A percentile compares a stretch with the other conserved stretches of the same genome.
phyloP scores from a whole-genome alignment of 345 rosid genomes.

The Theobroma cacao region DNA sequence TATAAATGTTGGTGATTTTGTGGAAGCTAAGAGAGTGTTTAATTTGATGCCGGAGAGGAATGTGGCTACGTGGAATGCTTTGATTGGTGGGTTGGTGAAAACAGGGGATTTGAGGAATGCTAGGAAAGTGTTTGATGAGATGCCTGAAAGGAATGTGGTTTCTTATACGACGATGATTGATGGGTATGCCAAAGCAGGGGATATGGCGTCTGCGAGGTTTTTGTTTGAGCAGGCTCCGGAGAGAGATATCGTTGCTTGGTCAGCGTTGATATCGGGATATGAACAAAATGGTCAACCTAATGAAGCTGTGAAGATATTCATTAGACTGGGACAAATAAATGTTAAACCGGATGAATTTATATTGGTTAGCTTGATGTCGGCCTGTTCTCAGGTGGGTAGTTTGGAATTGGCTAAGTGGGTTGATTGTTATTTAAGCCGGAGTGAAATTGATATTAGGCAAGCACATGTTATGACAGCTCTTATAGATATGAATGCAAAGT shows the following conservation, averaged over 20 bases:
- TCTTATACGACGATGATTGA: constrained; percentile 83
- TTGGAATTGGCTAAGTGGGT: constrained; percentile 56
- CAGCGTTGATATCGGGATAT: constrained; percentile 41
- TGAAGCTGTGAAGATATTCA: constrained; percentile 47
- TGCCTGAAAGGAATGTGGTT: constrained; percentile 63
- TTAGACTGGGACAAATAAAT: constrained; percentile 34
- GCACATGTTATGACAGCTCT: constrained; percentile 55
- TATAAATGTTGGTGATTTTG: constrained; percentile 44
- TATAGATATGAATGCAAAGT: constrained; percentile 79
- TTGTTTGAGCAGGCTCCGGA: constrained; percentile 36
- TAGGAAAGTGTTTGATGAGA: constrained; percentile 57
- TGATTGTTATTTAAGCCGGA: constrained; percentile 45
- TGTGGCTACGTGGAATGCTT: constrained; percentile 57
- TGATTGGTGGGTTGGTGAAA: constrained; percentile 51
- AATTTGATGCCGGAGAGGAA: constrained; percentile 57
- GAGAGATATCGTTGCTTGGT: constrained; percentile 67
- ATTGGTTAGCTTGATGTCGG: constrained; percentile 62
- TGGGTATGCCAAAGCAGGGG: constrained; percentile 72
- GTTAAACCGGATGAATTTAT: constrained; percentile 61
- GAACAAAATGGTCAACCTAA: constrained; percentile 51
- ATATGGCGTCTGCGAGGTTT: constrained; percentile 40
- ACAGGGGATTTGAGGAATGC: constrained; percentile 61
- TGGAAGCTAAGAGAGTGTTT: constrained; percentile 47
- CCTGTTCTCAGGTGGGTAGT: constrained; percentile 68
- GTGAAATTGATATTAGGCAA: constrained; percentile 35